These are phyloP conservation scores for Astrocystis sublimbata DNA, from an alignment of 495 filamentous ascomycete genomes.

Conservation along the genomic window DNA sequence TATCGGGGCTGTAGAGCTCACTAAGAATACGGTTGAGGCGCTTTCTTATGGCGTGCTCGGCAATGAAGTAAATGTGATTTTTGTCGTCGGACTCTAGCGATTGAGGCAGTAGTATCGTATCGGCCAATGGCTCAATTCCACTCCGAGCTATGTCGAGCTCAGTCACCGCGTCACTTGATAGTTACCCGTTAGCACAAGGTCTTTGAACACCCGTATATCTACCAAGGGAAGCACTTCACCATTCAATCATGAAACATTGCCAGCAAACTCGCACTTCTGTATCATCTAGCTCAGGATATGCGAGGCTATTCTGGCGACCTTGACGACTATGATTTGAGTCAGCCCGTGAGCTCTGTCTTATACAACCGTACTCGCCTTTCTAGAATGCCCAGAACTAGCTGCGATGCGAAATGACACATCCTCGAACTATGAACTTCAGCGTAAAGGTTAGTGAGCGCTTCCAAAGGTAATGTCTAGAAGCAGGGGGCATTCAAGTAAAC, in stretches of 20 bases:
- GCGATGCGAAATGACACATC: constrained; percentile 36
- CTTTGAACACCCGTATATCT: background rate
- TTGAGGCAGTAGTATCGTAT: constrained; percentile 35
- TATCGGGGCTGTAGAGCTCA: constrained; percentile 37
- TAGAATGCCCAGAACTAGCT: constrained; percentile 29
- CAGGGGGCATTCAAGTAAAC: background rate
- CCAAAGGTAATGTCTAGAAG: background rate
- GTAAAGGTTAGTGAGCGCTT: constrained; percentile 1
- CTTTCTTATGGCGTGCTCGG: constrained; percentile 39
- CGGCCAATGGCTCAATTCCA: constrained; percentile 37
- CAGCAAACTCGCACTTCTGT: constrained; percentile 35
- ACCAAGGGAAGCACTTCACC: constrained; percentile 18
- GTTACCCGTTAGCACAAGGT: constrained; percentile 7
- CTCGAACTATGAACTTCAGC: constrained; percentile 34
- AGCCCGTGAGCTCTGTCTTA: constrained; percentile 22
- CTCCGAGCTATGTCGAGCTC: constrained; percentile 38
- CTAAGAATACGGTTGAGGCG: constrained; percentile 42
- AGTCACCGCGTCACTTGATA: constrained; percentile 33
- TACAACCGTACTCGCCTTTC: constrained; percentile 26
- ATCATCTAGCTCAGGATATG: constrained; percentile 32
- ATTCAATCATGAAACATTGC: constrained; percentile 42
- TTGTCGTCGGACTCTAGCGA: constrained; percentile 36
- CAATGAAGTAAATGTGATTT: constrained; percentile 38
- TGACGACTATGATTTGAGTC: constrained; percentile 23
- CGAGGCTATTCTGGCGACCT: constrained; percentile 23